Conservation (phyloP, 345 rosid species). For the Rubroshorea leprosula region DNA sequence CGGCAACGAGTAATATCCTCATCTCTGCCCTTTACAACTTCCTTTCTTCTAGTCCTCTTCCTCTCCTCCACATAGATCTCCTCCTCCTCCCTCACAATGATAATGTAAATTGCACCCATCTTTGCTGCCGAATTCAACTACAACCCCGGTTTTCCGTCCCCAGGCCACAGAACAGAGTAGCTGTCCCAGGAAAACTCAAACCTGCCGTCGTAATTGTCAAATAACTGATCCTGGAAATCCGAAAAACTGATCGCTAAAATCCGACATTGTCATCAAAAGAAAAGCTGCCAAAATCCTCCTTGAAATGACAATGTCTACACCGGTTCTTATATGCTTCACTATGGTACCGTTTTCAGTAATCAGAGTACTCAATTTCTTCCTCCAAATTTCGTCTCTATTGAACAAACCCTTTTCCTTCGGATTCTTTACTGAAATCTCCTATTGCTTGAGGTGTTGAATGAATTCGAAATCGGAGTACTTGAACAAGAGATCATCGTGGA, state of each 20-base stretch:
- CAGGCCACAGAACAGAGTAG: slow-evolving; percentile 70
- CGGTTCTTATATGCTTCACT: slow-evolving; percentile 73
- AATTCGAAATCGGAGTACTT: slow-evolving; percentile 65
- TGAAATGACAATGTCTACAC: slow-evolving; percentile 55
- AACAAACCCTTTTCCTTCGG: slow-evolving; percentile 61
- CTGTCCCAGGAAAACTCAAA: slow-evolving; percentile 63
- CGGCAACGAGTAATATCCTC: slow-evolving; percentile 71
- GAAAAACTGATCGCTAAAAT: slow-evolving; percentile 83
- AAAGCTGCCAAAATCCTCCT: slow-evolving; percentile 69
- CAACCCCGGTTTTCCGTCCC: slow-evolving; percentile 80
- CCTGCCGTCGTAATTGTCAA: slow-evolving; percentile 56
- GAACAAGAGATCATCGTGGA: slow-evolving; percentile 80
- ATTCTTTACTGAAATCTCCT: slow-evolving; percentile 46
- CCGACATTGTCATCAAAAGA: slow-evolving; percentile 80
- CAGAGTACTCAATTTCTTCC: slow-evolving; percentile 58
- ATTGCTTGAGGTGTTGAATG: slow-evolving; percentile 48
- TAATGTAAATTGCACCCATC: slow-evolving; percentile 69
- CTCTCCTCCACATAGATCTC: slow-evolving; percentile 59
- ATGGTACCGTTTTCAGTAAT: slow-evolving; percentile 53
- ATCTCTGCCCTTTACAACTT: slow-evolving; percentile 39
- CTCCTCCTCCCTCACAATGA: slow-evolving; percentile 75
- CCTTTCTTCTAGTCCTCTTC: slow-evolving; percentile 27
- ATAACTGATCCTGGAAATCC: slow-evolving; percentile 66
- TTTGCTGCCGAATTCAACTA: slow-evolving; percentile 72
- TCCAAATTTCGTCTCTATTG: slow-evolving; percentile 61